Evolutionary conservation across 75 land plant species (phyloP), one percentile per base, ranked within the genome.

Genomic region (Selaginella tamariscina): DNA sequence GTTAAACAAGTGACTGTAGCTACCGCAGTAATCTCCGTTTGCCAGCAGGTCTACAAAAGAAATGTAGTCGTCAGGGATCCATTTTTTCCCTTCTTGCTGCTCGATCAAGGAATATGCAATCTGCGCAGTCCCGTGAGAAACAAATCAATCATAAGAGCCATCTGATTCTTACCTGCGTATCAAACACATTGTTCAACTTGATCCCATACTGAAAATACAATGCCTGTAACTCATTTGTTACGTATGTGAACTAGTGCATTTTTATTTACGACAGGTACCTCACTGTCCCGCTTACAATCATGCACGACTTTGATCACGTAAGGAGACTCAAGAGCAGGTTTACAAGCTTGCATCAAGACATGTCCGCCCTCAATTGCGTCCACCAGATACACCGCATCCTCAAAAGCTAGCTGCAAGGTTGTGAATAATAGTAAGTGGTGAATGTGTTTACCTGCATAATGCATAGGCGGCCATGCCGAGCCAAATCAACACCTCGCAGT

Each of bases 261-360:
- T n/a, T n/a, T n/a, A n/a, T n/a, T n/a, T n/a, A n/a, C n/a, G n/a
- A n/a, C n/a, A n/a, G n/a, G n/a, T 54, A 88, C 96, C 93, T 88
- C 97, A 73, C 94, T 92, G 77, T 92, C 97, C 30, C 89, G 84
- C 75, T 88, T 92, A 80, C 94, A 92, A 64, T 91, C 93, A 68
- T 91, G 97, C 78, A 89, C 83, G 69, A 92, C 87, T 82, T 91
- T 91, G 24, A 79, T 86, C 70, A 91, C 68, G 73, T 82, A 75
- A 54, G 66, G 73, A 68, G 97, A 92, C 71, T 92, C 94, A 64
- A 92, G 80, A 67, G 89, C 97, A 80, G 86, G 89, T 79, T 92
- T 88, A 78, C 97, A 92, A 56, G 94, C 94, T 79, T 81, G 81
- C 70, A 92, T 70, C 63, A 88, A 81, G 30, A 24, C 30, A 33